A percentile compares a stretch with the other conserved stretches of the same genome.
Conservation (phyloP, 495 filamentous ascomycete genomes). For the Geopyxis carbonaria region DNA sequence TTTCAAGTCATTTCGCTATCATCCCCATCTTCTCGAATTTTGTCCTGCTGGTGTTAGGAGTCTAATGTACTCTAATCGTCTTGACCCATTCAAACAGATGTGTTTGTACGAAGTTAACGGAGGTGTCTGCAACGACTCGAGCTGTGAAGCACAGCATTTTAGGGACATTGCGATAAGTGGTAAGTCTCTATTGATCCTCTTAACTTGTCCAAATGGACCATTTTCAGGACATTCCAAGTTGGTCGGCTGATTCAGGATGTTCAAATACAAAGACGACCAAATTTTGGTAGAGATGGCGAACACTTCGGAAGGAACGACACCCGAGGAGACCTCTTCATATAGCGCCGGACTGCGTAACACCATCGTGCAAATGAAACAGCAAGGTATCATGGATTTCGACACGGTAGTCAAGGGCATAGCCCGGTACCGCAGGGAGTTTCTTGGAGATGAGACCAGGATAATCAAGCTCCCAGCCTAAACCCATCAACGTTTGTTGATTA, state of each 20-base stretch:
- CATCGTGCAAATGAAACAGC: conserved; percentile 54
- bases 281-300: conserved; percentile 71
- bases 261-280: conserved; percentile 56
- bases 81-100: conserved; percentile 52
- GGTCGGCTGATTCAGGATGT: conserved; percentile 44
- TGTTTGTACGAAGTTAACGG: conserved; percentile 59
- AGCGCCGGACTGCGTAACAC: conserved; percentile 56
- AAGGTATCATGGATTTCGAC: conserved; percentile 62
- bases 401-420: conserved; percentile 67
- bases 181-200: conserved; percentile 38
- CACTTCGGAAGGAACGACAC: conserved; percentile 49
- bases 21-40: conserved; percentile 51
- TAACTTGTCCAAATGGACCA: not conserved
- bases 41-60: conserved; percentile 68
- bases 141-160: conserved; percentile 65
- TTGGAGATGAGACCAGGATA: conserved; percentile 7
- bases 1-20: conserved; percentile 80
- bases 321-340: conserved; percentile 55
- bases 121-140: conserved; percentile 57
- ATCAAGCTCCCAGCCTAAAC: conserved; percentile 2
- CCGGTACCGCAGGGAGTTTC: conserved; percentile 42
- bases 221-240: conserved; percentile 24
- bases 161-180: conserved; percentile 56
- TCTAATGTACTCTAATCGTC: conserved; percentile 78
- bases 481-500: no score